phyloP scores from a whole-genome alignment of 2,329 filamentous ascomycete species.

The Thielaviopsis musarum region DNA sequence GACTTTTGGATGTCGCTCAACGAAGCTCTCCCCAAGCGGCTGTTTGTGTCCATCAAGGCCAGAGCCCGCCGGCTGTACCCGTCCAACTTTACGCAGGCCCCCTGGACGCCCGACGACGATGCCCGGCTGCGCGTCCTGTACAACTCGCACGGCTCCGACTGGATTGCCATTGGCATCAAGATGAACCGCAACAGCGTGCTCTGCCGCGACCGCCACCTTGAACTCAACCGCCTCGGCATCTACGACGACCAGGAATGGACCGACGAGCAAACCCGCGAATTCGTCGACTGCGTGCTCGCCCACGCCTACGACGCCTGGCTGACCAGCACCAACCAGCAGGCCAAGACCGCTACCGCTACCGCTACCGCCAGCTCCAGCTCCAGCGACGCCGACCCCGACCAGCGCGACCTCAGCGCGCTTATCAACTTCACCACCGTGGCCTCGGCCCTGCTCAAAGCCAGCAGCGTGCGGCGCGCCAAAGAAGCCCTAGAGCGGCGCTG shows the following conservation, averaged over 20 bases:
- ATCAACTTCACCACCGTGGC: slow-evolving; percentile 1
- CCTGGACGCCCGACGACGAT: slow-evolving; percentile 7
- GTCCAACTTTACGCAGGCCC: not conserved
- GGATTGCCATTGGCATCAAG: slow-evolving; percentile 1
- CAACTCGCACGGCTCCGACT: slow-evolving; percentile 1
- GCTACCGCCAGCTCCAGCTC: not conserved
- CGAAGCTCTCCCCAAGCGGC: slow-evolving; percentile 1
- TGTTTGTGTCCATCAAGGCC: slow-evolving; percentile 5
- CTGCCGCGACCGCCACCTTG: slow-evolving; percentile 5
- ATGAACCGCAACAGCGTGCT: slow-evolving; percentile 5
- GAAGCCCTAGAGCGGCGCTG: not conserved
- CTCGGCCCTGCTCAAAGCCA: not conserved
- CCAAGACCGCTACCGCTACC: not conserved
- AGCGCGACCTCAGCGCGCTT: not conserved
- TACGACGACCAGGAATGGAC: not conserved
- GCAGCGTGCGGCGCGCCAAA: not conserved
- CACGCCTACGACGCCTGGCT: slow-evolving; percentile 4
- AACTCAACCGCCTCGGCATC: slow-evolving; percentile 2
- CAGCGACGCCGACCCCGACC: not conserved
- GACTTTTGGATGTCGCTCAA: slow-evolving; percentile 1
- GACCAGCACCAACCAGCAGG: slow-evolving; percentile 1
- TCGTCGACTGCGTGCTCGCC: slow-evolving; percentile 7
- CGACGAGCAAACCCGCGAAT: slow-evolving; percentile 1
- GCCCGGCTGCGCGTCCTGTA: not conserved
- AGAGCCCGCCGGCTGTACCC: slow-evolving; percentile 4